Conservation (phyloP, 352 stramenopile species). For the Phytophthora macrochlamydospora region DNA sequence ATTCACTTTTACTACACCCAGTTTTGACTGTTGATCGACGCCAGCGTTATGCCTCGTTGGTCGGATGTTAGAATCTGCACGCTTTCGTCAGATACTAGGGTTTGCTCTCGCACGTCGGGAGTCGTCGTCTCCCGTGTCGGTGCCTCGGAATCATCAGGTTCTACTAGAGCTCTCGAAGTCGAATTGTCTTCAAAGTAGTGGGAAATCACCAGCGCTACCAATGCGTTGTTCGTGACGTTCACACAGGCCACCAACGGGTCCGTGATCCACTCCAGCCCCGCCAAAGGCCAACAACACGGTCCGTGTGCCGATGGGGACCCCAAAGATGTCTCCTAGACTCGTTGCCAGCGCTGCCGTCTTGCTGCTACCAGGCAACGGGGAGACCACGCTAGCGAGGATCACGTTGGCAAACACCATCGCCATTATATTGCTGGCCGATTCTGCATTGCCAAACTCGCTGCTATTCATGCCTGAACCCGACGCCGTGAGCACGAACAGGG, state of each 20-base stretch:
- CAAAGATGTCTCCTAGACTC: conserved; percentile 52
- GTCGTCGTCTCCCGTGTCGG: conserved; percentile 3
- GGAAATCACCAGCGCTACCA: conserved; percentile 59
- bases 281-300: conserved; percentile 47
- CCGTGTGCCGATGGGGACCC: conserved; percentile 26
- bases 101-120: conserved; percentile 1
- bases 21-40: conserved; percentile 30
- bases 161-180: conserved; percentile 18
- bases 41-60: conserved; percentile 8
- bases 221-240: conserved; percentile 57
- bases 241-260: conserved; percentile 57
- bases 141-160: conserved; percentile 1
- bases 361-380: conserved; percentile 45
- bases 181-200: conserved; percentile 49
- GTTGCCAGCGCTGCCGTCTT: conserved; percentile 42
- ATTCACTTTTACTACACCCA: conserved; percentile 23
- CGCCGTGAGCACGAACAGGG: conserved; percentile 51
- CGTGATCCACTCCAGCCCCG: conserved; percentile 60
- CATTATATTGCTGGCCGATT: conserved; percentile 32
- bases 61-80: neutral
- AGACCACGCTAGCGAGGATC: conserved; percentile 41
- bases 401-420: conserved; percentile 44
- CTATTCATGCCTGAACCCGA: conserved; percentile 18
- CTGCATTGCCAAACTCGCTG: conserved; percentile 19
- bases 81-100: neutral